These are phyloP conservation scores for Trichosporon sp. DNA, from an alignment of 1,284 basidiomycete species.

Conservation along the genomic window DNA sequence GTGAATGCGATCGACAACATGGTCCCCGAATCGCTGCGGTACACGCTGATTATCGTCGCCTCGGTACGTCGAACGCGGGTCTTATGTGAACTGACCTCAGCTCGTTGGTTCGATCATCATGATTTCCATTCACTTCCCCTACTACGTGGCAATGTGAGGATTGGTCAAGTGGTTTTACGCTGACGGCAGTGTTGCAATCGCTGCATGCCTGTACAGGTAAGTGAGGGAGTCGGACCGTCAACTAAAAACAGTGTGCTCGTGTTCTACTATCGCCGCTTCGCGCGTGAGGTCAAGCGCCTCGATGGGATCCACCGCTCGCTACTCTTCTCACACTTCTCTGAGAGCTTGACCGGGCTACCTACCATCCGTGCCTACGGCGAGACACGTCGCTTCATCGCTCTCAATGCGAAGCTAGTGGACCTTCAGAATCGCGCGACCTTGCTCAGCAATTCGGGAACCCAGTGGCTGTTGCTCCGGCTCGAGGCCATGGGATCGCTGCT, in stretches of 20 bases:
- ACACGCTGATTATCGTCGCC: conserved; percentile 41
- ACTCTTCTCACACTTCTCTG: conserved; percentile 81
- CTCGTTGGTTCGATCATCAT: conserved; percentile 6
- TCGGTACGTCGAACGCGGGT: conserved; percentile 4
- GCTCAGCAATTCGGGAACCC: conserved; percentile 58
- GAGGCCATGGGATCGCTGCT: conserved; percentile 64
- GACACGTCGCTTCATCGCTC: conserved; percentile 60
- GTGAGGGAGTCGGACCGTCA: not conserved
- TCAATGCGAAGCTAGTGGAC: conserved; percentile 71
- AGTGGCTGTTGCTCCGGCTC: conserved; percentile 68
- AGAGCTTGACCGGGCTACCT: conserved; percentile 72
- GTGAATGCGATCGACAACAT: conserved; percentile 15
- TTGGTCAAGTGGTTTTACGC: not conserved
- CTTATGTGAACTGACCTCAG: conserved; percentile 33
- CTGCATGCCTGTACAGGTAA: not conserved
- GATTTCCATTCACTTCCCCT: conserved; percentile 24
- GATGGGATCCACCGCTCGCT: conserved; percentile 46
- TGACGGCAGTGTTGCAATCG: not conserved
- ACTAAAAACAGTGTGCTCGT: conserved; percentile 46
- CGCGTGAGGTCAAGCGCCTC: conserved; percentile 72
- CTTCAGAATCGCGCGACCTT: conserved; percentile 86
- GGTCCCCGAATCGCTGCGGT: not conserved
- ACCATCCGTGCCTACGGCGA: conserved; percentile 82
- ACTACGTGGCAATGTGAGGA: conserved; percentile 16
- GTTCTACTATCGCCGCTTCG: conserved; percentile 76